These are phyloP conservation scores for Kwoniella dendrophila DNA, from an alignment of 768 basidiomycete genomes.

Conservation along the genomic window DNA sequence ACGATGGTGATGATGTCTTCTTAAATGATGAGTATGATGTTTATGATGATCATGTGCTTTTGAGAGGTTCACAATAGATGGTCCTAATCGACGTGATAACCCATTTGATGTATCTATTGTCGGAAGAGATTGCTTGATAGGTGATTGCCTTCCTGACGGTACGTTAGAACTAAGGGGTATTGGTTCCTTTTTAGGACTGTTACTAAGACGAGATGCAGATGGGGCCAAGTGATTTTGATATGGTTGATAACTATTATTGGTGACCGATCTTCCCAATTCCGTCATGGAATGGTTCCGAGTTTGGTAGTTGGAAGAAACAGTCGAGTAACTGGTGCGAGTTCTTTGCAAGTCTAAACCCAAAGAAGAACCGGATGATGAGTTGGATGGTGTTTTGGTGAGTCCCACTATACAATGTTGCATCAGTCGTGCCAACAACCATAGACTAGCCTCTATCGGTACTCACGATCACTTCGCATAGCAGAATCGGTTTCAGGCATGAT, in stretches of 20 bases:
- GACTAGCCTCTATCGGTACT: conserved; percentile 1
- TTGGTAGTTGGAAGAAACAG: conserved; percentile 20
- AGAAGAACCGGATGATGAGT: conserved; percentile 38
- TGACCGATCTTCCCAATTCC: conserved; percentile 7
- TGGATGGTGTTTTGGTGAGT: conserved; percentile 33
- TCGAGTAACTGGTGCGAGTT: conserved; percentile 25
- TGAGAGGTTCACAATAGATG: conserved; percentile 14
- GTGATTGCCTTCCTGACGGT: conserved; percentile 2
- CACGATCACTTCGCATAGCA: conserved; percentile 28
- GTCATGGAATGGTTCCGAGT: conserved; percentile 10
- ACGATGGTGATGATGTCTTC: conserved; percentile 5
- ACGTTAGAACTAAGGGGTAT: conserved; percentile 2
- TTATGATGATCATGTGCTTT: conserved; percentile 26
- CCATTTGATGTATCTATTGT: background rate
- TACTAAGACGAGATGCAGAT: background rate
- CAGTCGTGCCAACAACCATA: background rate
- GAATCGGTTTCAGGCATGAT: conserved; percentile 26
- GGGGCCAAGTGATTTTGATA: conserved; percentile 40
- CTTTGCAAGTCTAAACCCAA: conserved; percentile 19
- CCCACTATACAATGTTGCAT: conserved; percentile 3
- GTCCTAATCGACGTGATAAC: background rate
- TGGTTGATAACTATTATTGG: conserved; percentile 20
- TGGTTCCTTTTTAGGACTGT: conserved; percentile 6
- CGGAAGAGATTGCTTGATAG: background rate
- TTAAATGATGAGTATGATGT: conserved; percentile 28